Evolutionary conservation across 2,329 filamentous ascomycete genomes (phyloP), one percentile per base, ranked within the genome.

Genomic region (Hawksworthiomyces lignivorus): DNA sequence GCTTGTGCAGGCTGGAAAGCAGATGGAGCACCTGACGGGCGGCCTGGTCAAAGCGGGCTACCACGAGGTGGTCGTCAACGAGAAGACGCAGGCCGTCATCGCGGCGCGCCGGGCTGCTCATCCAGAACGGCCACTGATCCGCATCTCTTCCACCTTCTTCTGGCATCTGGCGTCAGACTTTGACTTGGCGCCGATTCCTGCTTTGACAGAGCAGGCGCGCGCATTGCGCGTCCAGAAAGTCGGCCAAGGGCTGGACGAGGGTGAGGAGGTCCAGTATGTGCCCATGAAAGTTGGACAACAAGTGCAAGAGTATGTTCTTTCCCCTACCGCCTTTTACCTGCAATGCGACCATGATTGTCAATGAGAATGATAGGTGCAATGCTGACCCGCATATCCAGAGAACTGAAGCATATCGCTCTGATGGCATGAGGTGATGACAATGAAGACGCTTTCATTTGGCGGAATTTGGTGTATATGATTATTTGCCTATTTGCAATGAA

Each of bases 1-100:
- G 14, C 66, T 80, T 14, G 75, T 80, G 7, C 75, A 80, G 53
- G 75, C 75, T 2, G 75, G 75, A 44, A 79, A 79, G 63, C 75
- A 80, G 61, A 64, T 80, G 43, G 75, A 80, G 63, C 70, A 80
- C 60, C 58, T 76, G 38, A 78, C 75, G 0, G 75, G 75, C 36
- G 75, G 75, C 0, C 68, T 80, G 26, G 64, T 80, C 57, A 78
- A 77, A 56, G 75, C 75, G 2, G 75, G 75, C 4, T 80, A 65
- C 60, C 75, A 80, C 59, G 75, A 80, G 62, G 75, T 80, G 0
- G 70, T 76, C 2, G 71, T 79, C 46, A 78, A 71, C 54, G 64
- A 71, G 7, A 57, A 61, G 48, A 80, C 75, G 0, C 45, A 73
- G 2, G 62, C 62, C 11, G 65, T 67, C 3, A 65, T 78, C 4